Base-by-base conservation (phyloP, 2,329 filamentous ascomycete genomes). In the Fusarium verrucosum region DNA sequence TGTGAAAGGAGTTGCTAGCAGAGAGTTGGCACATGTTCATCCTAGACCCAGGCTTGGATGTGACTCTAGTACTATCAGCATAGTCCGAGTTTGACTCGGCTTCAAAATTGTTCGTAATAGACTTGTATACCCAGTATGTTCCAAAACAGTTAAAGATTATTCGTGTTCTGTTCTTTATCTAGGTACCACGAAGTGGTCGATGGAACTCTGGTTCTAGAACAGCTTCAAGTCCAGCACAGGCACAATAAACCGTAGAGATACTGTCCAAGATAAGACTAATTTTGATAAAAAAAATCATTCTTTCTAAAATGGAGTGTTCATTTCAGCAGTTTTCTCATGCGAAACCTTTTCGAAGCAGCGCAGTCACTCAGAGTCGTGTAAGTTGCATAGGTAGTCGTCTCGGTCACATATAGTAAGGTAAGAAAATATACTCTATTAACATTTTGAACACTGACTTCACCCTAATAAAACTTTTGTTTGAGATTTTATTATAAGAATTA, bases 41-140 rank as follows among this genome's bases (percentile, higher is more conserved):
- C 54, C 37, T 28, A 59, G 38, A 59, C 17, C 54, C 45, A 53
- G 53, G 22, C 43, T 58, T 32, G 32, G 53, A 51, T 58, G 53
- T 30, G 45, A 28, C 38, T 33, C 16, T 23, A 22, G 20, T 25
- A 32, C 16, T n/a, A n/a, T 23, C 14, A 19, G 16, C 17, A 28
- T 28, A 50, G 16, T 40, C 20, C 16, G 14, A 47, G 17, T 35
- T 41, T 23, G 2, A 17, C 16, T 9, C 14, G 16, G n/a, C 5
- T 17, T 41, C 6, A 37, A 16, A 19, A 14, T 20, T 28, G 17
- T 26, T 41, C 20, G 19, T 41, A 47, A 30, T 42, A 40, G 23
- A 40, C 23, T 40, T 32, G 28, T 17, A 49, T 19, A 42, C 16
- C 20, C 23, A 13, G 23, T 22, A 23, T 23, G 17, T 13, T 49